Conservation (phyloP, 2,329 filamentous ascomycete genomes). For the Clathrospora elynae region DNA sequence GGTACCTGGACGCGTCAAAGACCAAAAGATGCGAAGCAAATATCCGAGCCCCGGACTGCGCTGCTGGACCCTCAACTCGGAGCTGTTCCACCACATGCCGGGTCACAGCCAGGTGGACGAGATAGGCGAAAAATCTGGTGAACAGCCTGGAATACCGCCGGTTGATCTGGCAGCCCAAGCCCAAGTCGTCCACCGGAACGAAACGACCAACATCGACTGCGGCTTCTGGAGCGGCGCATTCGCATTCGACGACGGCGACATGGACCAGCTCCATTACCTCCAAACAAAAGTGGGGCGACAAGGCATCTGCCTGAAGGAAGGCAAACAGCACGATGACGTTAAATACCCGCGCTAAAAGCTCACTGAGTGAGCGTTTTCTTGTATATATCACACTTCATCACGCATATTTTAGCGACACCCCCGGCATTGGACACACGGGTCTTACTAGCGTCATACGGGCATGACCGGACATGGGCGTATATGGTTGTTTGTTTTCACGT, state of each 20-base stretch:
- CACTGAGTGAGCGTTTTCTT: conserved; percentile 14
- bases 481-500: conserved; percentile 1
- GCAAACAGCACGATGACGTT: conserved; percentile 15
- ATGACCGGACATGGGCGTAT: not conserved
- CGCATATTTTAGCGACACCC: conserved; percentile 4
- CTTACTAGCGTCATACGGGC: not conserved
- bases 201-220: conserved; percentile 48
- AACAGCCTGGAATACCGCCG: conserved; percentile 40
- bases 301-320: conserved; percentile 47
- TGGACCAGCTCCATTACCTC: conserved; percentile 40
- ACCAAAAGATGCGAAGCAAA: conserved; percentile 30
- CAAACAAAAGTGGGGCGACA: conserved; percentile 46
- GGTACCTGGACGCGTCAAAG: conserved; percentile 28
- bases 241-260: conserved; percentile 40
- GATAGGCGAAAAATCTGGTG: conserved; percentile 37
- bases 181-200: conserved; percentile 39
- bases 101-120: conserved; percentile 48
- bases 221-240: conserved; percentile 50
- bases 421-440: not conserved
- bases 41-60: conserved; percentile 45
- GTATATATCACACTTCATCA: conserved; percentile 14
- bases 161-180: conserved; percentile 43
- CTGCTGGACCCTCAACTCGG: conserved; percentile 53
- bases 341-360: conserved; percentile 16
- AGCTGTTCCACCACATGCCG: conserved; percentile 54